Evolutionary conservation across 805 yeast species (phyloP), one percentile per base, ranked within the genome.

Genomic region (Hanseniaspora lachancei): DNA sequence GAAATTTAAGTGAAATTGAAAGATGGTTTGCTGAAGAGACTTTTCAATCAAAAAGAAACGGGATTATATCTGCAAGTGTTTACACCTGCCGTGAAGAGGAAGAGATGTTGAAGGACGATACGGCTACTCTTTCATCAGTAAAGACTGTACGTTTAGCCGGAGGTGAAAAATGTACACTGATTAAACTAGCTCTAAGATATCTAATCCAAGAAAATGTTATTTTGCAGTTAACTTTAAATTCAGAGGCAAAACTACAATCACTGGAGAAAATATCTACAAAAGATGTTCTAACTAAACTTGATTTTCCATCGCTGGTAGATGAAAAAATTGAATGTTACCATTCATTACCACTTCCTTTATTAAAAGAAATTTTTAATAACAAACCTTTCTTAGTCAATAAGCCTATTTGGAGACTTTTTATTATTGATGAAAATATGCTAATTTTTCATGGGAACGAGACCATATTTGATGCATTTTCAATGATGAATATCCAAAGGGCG

Each of bases 391-490:
- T 59, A 8, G 58, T 63, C 1, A 65, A 63, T 15, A 54, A 57
- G 13, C 67, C 67, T 13, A 52, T 66, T 32, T 66, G 70, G 70
- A 57, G 58, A 36, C 36, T 66, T 12, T 64, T 55, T 53, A 51
- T 66, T 1, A 60, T 66, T 9, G 66, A 66, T 55, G 66, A 63
- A 41, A 58, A 63, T 3, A 47, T 63, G 50, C 49, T 66, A 3
- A 57, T 65, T 5, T 66, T 66, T 39, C 68, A 66, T 59, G 69
- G 68, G 3, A 65, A 64, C 47, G 68, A 66, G 47, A 59, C 59
- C 3, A 54, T 66, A 34, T 66, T 66, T 60, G 70, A 66, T 55
- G 58, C 60, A 2, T 66, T 64, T 57, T 62, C 69, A 1, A 66
- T 65, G 18, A 66, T 67, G 21, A 62, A 61, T 48, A 62, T 66